Evolutionary conservation across 805 yeast species (phyloP).

Genomic region (Starmera dryadoides): DNA sequence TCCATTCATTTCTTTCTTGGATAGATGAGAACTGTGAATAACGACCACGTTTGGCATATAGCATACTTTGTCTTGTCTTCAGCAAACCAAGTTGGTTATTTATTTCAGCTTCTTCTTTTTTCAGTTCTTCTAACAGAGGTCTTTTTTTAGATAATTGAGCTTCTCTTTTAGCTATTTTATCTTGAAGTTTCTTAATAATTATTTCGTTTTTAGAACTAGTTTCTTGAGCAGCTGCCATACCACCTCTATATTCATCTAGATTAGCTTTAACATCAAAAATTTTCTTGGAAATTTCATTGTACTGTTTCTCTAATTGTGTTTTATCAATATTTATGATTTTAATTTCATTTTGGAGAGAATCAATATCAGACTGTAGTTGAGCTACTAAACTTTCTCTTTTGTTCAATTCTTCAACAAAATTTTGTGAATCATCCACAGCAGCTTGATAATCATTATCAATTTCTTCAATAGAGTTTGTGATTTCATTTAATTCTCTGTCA

Average conservation of each 20-base stretch:
- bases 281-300: slow-evolving; percentile 38
- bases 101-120: slow-evolving; percentile 30
- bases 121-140: slow-evolving; percentile 36
- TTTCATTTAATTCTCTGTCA: slow-evolving; percentile 65
- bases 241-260: slow-evolving; percentile 25
- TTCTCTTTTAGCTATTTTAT: slow-evolving; percentile 30
- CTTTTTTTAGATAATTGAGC: slow-evolving; percentile 25
- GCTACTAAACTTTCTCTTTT: slow-evolving; percentile 48
- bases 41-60: slow-evolving; percentile 69
- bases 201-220: slow-evolving; percentile 16
- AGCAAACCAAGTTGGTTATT: slow-evolving; percentile 33
- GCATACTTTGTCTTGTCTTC: slow-evolving; percentile 45
- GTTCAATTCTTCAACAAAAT: slow-evolving; percentile 48
- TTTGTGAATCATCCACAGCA: slow-evolving; percentile 44
- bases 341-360: slow-evolving; percentile 37
- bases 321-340: slow-evolving; percentile 51
- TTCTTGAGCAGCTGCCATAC: slow-evolving; percentile 25
- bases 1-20: slow-evolving; percentile 62
- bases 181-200: slow-evolving; percentile 18
- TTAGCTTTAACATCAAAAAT: slow-evolving; percentile 44
- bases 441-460: slow-evolving; percentile 52
- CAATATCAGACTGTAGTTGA: slow-evolving; percentile 37
- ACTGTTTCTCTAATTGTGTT: slow-evolving; percentile 42
- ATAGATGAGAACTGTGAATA: slow-evolving; percentile 48
- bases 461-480: slow-evolving; percentile 51